phyloP scores from a whole-genome alignment of 495 filamentous ascomycete species.

The Chaetomium tenue region DNA sequence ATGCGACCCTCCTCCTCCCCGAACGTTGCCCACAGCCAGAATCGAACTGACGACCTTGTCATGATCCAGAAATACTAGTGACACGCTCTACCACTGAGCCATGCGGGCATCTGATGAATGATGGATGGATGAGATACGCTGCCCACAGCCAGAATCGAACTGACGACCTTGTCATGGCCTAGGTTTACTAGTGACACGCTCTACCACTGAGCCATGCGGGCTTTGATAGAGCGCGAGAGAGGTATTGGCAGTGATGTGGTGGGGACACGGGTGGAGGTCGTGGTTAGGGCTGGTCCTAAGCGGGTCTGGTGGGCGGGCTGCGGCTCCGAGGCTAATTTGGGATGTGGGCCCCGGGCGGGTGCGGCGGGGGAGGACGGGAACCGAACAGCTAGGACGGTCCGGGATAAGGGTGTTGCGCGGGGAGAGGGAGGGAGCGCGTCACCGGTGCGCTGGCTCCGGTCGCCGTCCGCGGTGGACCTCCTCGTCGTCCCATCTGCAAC shows the following conservation, averaged over 20 bases:
- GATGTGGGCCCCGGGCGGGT: neutral
- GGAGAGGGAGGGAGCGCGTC: neutral
- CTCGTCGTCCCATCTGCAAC: neutral
- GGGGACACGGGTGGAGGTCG: constrained; percentile 3
- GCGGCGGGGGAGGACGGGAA: neutral
- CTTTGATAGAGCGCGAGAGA: constrained; percentile 7
- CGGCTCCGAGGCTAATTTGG: neutral
- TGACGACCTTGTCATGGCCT: constrained; percentile 15
- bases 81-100: constrained; percentile 26
- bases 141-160: constrained; percentile 24
- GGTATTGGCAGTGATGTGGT: constrained; percentile 8
- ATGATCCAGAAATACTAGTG: constrained; percentile 15
- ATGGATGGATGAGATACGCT: neutral
- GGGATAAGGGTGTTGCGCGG: neutral
- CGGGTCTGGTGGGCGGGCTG: constrained; percentile 4
- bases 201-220: constrained; percentile 28
- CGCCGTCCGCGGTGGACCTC: neutral
- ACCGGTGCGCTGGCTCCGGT: neutral
- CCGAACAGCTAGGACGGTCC: neutral
- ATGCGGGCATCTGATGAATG: constrained; percentile 20
- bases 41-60: constrained; percentile 22
- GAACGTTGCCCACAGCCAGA: constrained; percentile 20
- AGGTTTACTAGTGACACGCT: constrained; percentile 20
- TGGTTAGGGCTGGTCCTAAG: constrained; percentile 8
- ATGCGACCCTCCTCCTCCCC: neutral